Evolutionary conservation across 257 asterid species (phyloP).

Genomic region (Salvia splendens): DNA sequence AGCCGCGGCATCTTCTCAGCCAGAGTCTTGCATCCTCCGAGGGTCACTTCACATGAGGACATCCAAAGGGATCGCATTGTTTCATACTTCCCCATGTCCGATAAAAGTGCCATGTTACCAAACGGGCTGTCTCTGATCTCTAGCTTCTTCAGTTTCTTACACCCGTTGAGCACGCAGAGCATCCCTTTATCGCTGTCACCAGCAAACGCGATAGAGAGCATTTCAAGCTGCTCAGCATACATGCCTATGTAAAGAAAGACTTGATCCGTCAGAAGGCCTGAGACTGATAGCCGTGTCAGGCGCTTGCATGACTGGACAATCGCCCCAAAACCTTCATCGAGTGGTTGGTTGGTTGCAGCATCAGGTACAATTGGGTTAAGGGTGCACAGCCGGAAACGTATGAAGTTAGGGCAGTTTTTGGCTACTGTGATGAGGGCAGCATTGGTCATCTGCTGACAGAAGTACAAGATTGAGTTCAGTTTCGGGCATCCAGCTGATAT

Average conservation of each 20-base stretch:
- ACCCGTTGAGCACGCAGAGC: constrained; percentile 72
- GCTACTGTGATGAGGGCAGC: constrained; percentile 82
- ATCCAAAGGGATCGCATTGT: constrained; percentile 99
- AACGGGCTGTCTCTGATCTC: constrained; percentile 84
- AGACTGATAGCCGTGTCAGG: constrained; percentile 69
- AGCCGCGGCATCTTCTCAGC: constrained; percentile 79
- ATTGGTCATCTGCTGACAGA: constrained; percentile 82
- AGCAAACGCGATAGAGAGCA: constrained; percentile 82
- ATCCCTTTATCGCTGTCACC: constrained; percentile 83
- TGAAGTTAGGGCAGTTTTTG: constrained; percentile 79
- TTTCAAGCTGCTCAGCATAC: constrained; percentile 85
- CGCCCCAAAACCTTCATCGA: constrained; percentile 91
- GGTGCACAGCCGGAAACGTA: constrained; percentile 66
- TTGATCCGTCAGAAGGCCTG: constrained; percentile 74
- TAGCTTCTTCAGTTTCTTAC: constrained; percentile 78
- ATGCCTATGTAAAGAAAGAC: constrained; percentile 79
- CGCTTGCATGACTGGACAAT: constrained; percentile 85
- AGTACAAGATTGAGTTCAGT: constrained; percentile 69
- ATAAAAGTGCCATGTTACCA: constrained; percentile 71
- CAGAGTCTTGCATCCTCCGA: constrained; percentile 72
- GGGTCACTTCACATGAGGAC: constrained; percentile 84
- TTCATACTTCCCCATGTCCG: constrained; percentile 87
- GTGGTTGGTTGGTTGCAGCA: constrained; percentile 71
- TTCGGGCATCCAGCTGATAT: constrained; percentile 84
- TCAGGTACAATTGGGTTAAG: constrained; percentile 67